A percentile compares a stretch with the other conserved stretches of the same genome.
Evolutionary conservation across 1,284 basidiomycete species (phyloP).

Genomic region (Ceratobasidium sp.): DNA sequence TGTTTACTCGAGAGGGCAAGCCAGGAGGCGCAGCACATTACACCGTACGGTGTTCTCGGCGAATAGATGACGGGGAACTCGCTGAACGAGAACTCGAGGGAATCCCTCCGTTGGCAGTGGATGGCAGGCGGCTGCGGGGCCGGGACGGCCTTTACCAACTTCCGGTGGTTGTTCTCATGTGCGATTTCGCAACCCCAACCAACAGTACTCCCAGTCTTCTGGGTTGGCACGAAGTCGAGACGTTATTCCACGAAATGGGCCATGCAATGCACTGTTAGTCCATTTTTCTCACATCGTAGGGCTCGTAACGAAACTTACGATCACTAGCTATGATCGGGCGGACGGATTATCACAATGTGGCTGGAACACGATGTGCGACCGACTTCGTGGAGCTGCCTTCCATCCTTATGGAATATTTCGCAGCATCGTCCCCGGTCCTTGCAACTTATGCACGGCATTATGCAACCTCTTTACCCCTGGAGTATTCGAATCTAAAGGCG

Average conservation of each 20-base stretch:
- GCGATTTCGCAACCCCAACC: slow-evolving; percentile 80
- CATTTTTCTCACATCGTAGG: slow-evolving; percentile 12
- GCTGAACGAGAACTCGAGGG: slow-evolving; percentile 41
- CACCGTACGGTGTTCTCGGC: slow-evolving; percentile 91
- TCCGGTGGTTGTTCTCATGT: slow-evolving; percentile 89
- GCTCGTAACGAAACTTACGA: slow-evolving; percentile 30
- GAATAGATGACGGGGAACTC: slow-evolving; percentile 75
- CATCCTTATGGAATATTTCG: slow-evolving; percentile 98
- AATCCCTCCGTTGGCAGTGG: slow-evolving; percentile 37
- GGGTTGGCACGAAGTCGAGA: slow-evolving; percentile 94
- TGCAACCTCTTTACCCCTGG: slow-evolving; percentile 69
- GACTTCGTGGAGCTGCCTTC: slow-evolving; percentile 98
- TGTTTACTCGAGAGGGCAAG: slow-evolving; percentile 87
- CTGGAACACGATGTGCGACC: slow-evolving; percentile 97
- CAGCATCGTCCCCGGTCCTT: slow-evolving; percentile 82
- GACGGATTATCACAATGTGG: slow-evolving; percentile 97
- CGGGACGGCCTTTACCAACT: slow-evolving; percentile 80
- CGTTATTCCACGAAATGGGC: slow-evolving; percentile 98
- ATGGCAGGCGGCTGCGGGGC: slow-evolving; percentile 57
- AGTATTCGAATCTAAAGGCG: slow-evolving; percentile 61
- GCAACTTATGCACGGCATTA: slow-evolving; percentile 55
- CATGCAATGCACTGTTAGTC: slow-evolving; percentile 97
- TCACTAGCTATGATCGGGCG: slow-evolving; percentile 91
- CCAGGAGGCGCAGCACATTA: slow-evolving; percentile 94
- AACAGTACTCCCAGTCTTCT: slow-evolving; percentile 72